Evolutionary conservation across 257 asterid genomes (phyloP).

Genomic region (Lantana camara): DNA sequence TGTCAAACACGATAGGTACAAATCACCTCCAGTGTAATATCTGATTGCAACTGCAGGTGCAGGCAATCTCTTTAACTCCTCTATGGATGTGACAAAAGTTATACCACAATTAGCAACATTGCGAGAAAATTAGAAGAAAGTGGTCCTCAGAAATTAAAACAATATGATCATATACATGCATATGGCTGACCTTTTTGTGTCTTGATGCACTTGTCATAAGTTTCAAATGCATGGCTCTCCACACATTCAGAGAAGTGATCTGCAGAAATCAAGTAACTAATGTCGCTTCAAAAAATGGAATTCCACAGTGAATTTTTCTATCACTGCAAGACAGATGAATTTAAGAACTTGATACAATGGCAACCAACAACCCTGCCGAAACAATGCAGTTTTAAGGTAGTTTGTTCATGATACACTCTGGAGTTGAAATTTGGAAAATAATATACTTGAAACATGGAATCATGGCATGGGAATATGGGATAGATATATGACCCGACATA

Average conservation of each 20-base stretch:
- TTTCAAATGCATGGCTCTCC: slow-evolving; percentile 92
- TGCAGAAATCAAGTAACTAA: slow-evolving; percentile 44
- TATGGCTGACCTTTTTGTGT: slow-evolving; percentile 65
- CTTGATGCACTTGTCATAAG: slow-evolving; percentile 92
- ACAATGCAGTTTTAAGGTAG: too few relatives aligned
- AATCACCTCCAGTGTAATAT: slow-evolving; percentile 87
- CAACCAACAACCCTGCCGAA: too few relatives aligned
- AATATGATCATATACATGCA: background rate
- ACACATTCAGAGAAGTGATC: slow-evolving; percentile 99
- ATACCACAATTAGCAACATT: slow-evolving; percentile 25
- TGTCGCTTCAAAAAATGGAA: background rate
- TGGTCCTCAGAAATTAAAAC: background rate
- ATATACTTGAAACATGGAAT: background rate
- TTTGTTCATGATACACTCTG: background rate
- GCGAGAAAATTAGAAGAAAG: too few relatives aligned
- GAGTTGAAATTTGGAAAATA: background rate
- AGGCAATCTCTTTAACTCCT: slow-evolving; percentile 69
- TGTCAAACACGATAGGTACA: too few relatives aligned
- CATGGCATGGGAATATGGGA: too few relatives aligned
- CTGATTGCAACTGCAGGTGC: slow-evolving; percentile 76
- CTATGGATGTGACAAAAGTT: slow-evolving; percentile 37
- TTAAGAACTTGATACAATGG: too few relatives aligned
- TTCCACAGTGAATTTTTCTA: too few relatives aligned
- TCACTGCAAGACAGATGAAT: too few relatives aligned
- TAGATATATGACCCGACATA: background rate